Percentiles rank a stretch among this genome's conserved stretches.
phyloP scores from a whole-genome alignment of 2,329 filamentous ascomycete species.

The Fusarium setosum region DNA sequence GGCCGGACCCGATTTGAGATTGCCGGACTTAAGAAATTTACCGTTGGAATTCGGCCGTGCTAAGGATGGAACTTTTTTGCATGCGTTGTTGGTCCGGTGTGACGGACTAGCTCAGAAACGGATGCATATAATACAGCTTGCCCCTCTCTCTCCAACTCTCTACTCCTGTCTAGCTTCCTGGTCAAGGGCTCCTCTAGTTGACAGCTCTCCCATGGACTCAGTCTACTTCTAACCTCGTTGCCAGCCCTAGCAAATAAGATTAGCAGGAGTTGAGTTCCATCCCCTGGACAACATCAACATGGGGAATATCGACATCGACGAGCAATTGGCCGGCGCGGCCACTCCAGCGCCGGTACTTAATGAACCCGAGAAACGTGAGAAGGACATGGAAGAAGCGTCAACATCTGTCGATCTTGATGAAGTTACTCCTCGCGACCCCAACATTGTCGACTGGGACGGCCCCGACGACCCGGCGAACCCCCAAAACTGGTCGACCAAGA shows the following conservation, averaged over 20 bases:
- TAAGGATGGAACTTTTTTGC: neutral
- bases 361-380: constrained; percentile 18
- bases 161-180: neutral
- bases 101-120: neutral
- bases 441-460: constrained; percentile 69
- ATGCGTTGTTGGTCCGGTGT: constrained; percentile 4
- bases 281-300: constrained; percentile 23
- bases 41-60: neutral
- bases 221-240: neutral
- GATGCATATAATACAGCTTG: neutral
- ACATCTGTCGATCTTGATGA: constrained; percentile 37
- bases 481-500: constrained; percentile 65
- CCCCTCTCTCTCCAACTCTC: neutral
- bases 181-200: neutral
- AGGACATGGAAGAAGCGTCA: constrained; percentile 35
- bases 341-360: constrained; percentile 5
- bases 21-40: constrained; percentile 28
- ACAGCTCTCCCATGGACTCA: neutral
- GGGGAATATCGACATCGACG: constrained; percentile 10
- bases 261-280: neutral
- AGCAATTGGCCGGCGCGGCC: constrained; percentile 16
- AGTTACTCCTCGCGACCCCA: constrained; percentile 24
- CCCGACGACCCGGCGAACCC: constrained; percentile 68
- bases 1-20: neutral
- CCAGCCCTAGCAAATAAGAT: neutral